Evolutionary conservation across 2,329 filamentous ascomycete genomes (phyloP), one percentile per base, ranked within the genome.

Genomic region (Ilyonectria sp.): DNA sequence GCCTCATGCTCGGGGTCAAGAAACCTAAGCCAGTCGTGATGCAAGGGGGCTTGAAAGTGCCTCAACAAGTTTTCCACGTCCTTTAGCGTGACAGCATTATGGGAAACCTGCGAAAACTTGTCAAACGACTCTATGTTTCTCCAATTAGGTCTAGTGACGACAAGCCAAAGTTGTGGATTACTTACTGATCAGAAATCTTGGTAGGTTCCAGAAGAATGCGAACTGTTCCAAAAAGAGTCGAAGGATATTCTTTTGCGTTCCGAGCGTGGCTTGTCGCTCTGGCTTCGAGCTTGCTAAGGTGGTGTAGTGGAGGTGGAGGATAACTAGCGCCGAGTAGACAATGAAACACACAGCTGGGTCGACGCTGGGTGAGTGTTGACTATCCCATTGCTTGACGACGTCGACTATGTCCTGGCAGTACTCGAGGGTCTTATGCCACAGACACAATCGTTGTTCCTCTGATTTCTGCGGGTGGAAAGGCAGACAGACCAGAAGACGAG

Each of bases 181-280:
- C 43, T 44, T 44, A 44, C 43, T 44, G 43, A 44, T 44, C 43
- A 44, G 17, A 44, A 44, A 44, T 44, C 43, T 44, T n/a, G 43
- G 43, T 44, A 44, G 43, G 43, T 44, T 44, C 43, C 43, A 44
- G 43, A 19, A 44, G 43, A 44, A 44, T 44, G 43, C n/a, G 43
- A 44, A 44, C 43, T 44, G 43, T 44, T 44, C 43, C n/a, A 44
- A 44, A 44, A 44, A 44, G 43, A 44, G 43, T 44, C 43, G 43
- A 44, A 44, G 43, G 43, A 44, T 44, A 44, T 44, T 19, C 43
- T 44, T 44, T 44, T 44, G 43, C 43, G 43, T 44, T 44, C 43
- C 43, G n/a, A 44, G 43, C 43, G 43, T 44, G 43, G 43, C 43
- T 44, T 44, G 43, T 44, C 43, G 43, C 43, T 44, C 43, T 19